These are phyloP conservation scores for Lipomyces kockii DNA, from an alignment of 805 yeast genomes.

Conservation along the genomic window DNA sequence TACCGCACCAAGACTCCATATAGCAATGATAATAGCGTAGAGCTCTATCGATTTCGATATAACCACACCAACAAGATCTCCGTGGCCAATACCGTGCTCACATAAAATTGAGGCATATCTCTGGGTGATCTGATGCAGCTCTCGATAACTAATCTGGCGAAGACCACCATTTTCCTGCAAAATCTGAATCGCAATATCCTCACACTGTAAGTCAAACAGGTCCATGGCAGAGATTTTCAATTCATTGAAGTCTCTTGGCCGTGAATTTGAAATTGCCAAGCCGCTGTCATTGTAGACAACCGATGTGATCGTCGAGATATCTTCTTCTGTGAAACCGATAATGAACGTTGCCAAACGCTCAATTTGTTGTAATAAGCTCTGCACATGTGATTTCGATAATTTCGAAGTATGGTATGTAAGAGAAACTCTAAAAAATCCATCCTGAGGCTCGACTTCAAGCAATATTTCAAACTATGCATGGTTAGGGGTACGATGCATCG, in stretches of 20 bases:
- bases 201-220: constrained; percentile 14
- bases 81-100: constrained; percentile 2
- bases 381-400: constrained; percentile 8
- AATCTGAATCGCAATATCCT: constrained; percentile 19
- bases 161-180: not conserved
- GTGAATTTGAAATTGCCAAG: constrained; percentile 19
- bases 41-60: constrained; percentile 27
- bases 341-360: constrained; percentile 3
- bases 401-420: constrained; percentile 21
- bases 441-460: constrained; percentile 21
- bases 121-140: not conserved
- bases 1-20: constrained; percentile 35
- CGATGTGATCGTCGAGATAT: not conserved
- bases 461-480: constrained; percentile 20
- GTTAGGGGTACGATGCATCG: not conserved
- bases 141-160: constrained; percentile 1
- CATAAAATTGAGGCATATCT: constrained; percentile 5
- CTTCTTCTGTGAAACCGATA: not conserved
- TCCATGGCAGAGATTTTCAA: not conserved
- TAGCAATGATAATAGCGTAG: constrained; percentile 30
- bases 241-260: constrained; percentile 14
- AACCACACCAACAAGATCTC: constrained; percentile 21
- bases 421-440: not conserved
- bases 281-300: not conserved
- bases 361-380: constrained; percentile 7